Conservation (phyloP, 768 basidiomycete genomes). For the Kwoniella bestiolae region DNA sequence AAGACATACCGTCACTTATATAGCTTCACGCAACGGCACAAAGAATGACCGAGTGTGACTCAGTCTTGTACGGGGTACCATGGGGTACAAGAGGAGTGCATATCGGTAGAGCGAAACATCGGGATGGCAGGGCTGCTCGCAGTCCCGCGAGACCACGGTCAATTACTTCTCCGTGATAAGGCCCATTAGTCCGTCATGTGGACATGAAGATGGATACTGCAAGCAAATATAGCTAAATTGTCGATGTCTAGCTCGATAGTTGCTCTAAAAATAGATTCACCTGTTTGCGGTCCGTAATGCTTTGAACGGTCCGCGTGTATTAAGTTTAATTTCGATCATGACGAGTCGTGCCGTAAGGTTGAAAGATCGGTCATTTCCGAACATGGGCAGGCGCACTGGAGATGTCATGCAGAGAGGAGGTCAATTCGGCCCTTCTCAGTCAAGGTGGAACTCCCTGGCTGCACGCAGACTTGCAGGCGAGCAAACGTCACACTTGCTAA, state of each 20-base stretch:
- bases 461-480: no score
- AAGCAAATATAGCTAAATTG: no score
- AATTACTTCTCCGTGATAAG: neutral
- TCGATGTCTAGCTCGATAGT: no score
- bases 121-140: neutral
- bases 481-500: no score
- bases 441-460: no score
- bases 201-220: neutral
- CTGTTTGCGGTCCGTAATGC: slow-evolving; percentile 6
- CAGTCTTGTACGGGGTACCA: neutral
- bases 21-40: neutral
- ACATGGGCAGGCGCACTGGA: no score
- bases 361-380: neutral
- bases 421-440: no score
- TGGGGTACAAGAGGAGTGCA: neutral
- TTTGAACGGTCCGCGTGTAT: neutral
- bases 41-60: neutral
- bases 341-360: neutral
- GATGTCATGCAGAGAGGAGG: no score
- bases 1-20: neutral
- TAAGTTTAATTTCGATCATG: neutral
- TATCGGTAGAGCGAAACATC: neutral
- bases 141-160: neutral
- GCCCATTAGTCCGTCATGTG: neutral
- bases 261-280: neutral